Evolutionary conservation across 1,284 basidiomycete genomes (phyloP).

Genomic region (Omphalotus olearius): DNA sequence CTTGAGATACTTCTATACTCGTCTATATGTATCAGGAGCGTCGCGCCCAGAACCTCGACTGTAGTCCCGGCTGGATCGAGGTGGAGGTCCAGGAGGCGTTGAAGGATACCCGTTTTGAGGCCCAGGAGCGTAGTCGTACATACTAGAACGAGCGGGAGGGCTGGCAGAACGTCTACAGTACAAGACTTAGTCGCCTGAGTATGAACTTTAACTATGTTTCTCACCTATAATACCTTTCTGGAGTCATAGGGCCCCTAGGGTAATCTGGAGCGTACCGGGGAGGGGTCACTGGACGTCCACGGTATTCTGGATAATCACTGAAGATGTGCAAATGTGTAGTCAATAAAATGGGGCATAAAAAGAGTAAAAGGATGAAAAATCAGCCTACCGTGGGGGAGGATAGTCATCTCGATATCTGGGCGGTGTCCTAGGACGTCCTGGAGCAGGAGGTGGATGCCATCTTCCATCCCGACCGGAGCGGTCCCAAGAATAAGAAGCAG

Average conservation of each 20-base stretch:
- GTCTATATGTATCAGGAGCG: conserved; percentile 16
- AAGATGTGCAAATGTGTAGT: conserved; percentile 1
- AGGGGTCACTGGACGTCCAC: conserved; percentile 49
- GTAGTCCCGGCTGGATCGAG: conserved; percentile 51
- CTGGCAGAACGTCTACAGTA: conserved; percentile 10
- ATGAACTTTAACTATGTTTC: not conserved
- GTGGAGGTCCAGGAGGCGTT: conserved; percentile 38
- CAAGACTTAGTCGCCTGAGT: not conserved
- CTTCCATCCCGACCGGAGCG: conserved; percentile 46
- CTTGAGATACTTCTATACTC: not conserved
- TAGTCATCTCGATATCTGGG: conserved; percentile 59
- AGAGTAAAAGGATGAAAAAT: not conserved
- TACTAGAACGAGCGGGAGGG: conserved; percentile 27
- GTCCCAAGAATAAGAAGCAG: conserved; percentile 56
- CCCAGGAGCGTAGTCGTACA: conserved; percentile 40
- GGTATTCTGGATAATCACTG: conserved; percentile 43
- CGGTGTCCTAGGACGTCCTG: conserved; percentile 48
- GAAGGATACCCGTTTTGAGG: conserved; percentile 45
- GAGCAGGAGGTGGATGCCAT: conserved; percentile 41
- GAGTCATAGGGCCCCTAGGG: conserved; percentile 33
- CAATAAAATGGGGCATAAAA: not conserved
- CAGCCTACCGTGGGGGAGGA: conserved; percentile 44
- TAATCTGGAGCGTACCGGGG: conserved; percentile 60
- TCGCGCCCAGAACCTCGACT: conserved; percentile 53
- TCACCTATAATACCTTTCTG: conserved; percentile 8